Base-by-base conservation (phyloP, 768 basidiomycete species). In the Sarcomyxa edulis region DNA sequence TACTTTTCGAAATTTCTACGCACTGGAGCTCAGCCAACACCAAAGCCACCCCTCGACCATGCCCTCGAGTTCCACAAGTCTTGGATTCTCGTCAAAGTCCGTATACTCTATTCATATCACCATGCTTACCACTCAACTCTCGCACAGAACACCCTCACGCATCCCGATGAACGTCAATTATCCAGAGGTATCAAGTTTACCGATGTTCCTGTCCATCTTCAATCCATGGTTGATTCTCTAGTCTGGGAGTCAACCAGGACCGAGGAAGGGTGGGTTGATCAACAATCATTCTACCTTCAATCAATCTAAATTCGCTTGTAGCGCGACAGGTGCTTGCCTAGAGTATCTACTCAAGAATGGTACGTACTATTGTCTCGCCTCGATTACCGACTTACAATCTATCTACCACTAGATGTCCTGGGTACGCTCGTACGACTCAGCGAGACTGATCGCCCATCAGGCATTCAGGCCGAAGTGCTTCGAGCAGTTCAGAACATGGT, bases 281-380 rank as follows among this genome's bases (percentile, higher is more conserved):
- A 27, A 23, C 16, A 33, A 31, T 43, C 34, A 15, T 38, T 21
- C 37, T 26, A 35, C 19, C 9, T 32, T 7, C 11, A 12, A 7
- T 28, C 18, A 12, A 29, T n/a, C 30, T 39, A 14, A 31, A 45
- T 42, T 31, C 16, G 39, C 49, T 36, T 42, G 47, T 47, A 94
- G 93, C 43, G 80, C 74, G 9, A 93, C 92, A 7, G 94, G 94
- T 26, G 81, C 73, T 21, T 96, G 93, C 53, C 62, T 96, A 35
- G 94, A 97, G 60, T 94, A 91, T 58, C 72, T 95, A 18, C 63
- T 98, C 22, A 91, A 91, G 68, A 84, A 94, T 47, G 88, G 87
- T 85, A 45, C 37, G 69, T 48, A 14, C 34, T 33, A 43, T 45
- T 37, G 16, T 15, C 15, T 30, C 6, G 37, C 26, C 8, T 27